Evolutionary conservation across 768 basidiomycete species (phyloP).

Genomic region (Porpolomopsis calyptriformis): DNA sequence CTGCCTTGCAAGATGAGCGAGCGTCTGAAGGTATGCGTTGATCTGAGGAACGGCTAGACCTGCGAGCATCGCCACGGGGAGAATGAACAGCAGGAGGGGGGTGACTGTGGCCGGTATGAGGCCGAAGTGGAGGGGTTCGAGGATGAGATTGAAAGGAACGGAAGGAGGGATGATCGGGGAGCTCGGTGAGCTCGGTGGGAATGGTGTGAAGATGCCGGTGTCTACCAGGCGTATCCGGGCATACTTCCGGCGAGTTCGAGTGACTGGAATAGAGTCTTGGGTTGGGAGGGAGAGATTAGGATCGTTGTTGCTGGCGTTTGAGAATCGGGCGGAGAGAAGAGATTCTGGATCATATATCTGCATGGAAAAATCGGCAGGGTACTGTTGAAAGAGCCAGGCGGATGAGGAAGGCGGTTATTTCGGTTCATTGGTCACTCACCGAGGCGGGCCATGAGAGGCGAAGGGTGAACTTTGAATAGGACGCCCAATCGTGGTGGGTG

Average conservation of each 20-base stretch:
- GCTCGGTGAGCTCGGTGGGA: conserved; percentile 7
- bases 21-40: conserved; percentile 16
- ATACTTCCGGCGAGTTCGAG: conserved; percentile 33
- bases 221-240: conserved; percentile 48
- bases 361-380: conserved; percentile 35
- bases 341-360: conserved; percentile 27
- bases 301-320: conserved; percentile 5
- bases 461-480: conserved; percentile 37
- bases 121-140: conserved; percentile 54
- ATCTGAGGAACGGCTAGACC: conserved; percentile 17
- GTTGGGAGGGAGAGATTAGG: conserved; percentile 2
- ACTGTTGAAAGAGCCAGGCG: conserved; percentile 17
- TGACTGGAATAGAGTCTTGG: not conserved
- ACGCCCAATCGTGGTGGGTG: conserved; percentile 29
- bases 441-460: conserved; percentile 48
- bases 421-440: conserved; percentile 32
- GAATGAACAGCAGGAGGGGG: conserved; percentile 24
- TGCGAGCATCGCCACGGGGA: conserved; percentile 18
- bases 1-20: conserved; percentile 18
- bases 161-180: conserved; percentile 14
- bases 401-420: too few species aligned
- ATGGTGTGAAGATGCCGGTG: conserved; percentile 41
- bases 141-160: conserved; percentile 40
- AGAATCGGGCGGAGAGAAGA: conserved; percentile 14
- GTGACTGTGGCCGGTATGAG: conserved; percentile 46